Conservation (phyloP, 169 alveolate genomes). For the Miamiensis avidus region DNA sequence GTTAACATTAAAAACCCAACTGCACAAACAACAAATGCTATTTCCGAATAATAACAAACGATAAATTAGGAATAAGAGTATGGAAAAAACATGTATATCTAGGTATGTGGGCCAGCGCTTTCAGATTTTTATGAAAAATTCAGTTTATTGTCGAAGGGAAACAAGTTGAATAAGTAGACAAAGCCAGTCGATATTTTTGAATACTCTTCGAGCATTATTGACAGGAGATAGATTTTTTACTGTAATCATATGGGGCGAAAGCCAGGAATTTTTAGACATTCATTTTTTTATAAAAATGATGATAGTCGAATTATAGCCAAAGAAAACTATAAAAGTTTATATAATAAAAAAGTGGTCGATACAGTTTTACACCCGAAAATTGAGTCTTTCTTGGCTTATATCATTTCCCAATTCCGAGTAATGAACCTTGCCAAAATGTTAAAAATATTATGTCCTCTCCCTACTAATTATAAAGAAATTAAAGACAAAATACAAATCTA, state of each 20-base stretch:
- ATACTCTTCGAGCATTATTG: neutral
- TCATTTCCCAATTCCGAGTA: neutral
- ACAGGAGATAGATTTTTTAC: conserved; percentile 13
- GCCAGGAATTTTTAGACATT: conserved; percentile 13
- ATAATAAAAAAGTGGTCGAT: neutral
- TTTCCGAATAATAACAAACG: too few species aligned
- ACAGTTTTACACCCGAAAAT: neutral
- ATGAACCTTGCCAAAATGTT: neutral
- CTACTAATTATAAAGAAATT: neutral
- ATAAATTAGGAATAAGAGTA: neutral
- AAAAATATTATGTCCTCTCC: neutral
- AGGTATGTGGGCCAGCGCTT: neutral
- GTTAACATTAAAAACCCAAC: neutral
- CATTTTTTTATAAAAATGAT: neutral
- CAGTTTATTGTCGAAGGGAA: neutral
- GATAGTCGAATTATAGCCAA: neutral
- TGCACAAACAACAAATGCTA: neutral
- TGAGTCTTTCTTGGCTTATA: neutral
- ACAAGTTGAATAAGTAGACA: neutral
- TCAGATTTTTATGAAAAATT: neutral
- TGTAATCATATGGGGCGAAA: conserved; percentile 31
- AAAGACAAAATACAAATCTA: neutral
- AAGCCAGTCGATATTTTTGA: neutral
- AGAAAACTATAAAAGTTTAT: neutral
- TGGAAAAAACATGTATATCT: neutral